Conservation (phyloP, 78 protist species). For the Dictyostelium firmibasis region DNA sequence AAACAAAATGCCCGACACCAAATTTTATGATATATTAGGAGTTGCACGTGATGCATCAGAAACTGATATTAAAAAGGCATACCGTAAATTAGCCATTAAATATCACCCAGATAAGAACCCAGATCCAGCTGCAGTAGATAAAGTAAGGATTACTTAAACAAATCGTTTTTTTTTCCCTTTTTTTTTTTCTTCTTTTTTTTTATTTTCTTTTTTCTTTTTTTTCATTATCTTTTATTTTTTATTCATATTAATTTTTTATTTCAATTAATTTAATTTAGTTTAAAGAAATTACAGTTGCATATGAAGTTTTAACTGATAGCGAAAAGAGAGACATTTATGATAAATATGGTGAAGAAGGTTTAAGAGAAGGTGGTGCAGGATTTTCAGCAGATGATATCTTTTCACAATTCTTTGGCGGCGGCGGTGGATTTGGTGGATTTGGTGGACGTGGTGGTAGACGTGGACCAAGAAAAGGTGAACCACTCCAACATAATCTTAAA, state of each 20-base stretch:
- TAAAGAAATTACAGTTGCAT: constrained; percentile 94
- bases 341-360: constrained; percentile 94
- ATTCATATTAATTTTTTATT: background rate
- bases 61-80: constrained; percentile 87
- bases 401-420: constrained; percentile 92
- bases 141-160: too few relatives aligned
- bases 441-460: constrained; percentile 60
- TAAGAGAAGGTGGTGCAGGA: constrained; percentile 87
- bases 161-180: too few relatives aligned
- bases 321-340: constrained; percentile 95
- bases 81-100: constrained; percentile 94
- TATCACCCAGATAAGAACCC: constrained; percentile 98
- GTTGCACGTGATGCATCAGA: constrained; percentile 82
- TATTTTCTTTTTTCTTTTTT: background rate
- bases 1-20: constrained; percentile 38
- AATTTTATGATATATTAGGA: constrained; percentile 74
- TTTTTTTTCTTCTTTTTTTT: too few relatives aligned
- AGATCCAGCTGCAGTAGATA: constrained; percentile 78
- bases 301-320: constrained; percentile 92
- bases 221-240: background rate
- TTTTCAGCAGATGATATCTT: constrained; percentile 85
- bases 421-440: constrained; percentile 91
- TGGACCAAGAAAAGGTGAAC: constrained; percentile 82
- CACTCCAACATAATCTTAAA: constrained; percentile 70
- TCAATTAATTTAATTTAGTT: constrained; percentile 78